Base-by-base conservation (phyloP, 805 yeast genomes). In the Teunomyces funiuensis region DNA sequence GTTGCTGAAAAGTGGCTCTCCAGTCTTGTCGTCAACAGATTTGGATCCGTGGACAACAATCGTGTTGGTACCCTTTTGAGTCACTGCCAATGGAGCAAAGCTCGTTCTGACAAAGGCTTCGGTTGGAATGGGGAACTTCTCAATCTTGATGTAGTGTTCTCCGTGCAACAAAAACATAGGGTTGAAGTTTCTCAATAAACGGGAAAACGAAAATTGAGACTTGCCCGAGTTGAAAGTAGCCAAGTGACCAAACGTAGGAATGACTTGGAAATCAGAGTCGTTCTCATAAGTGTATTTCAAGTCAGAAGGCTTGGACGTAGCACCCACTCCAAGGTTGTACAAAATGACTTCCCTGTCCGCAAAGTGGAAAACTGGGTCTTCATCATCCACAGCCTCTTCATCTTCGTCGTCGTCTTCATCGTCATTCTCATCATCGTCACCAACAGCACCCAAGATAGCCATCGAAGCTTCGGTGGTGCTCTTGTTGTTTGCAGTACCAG, bases 101-200 rank as follows among this genome's bases (percentile, higher is more conserved):
- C 74, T 73, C 6, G 95, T 85, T 41, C 65, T 73, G 33, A 89
- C 63, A 2, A 66, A 60, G 3, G 83, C 95, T 47, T 76, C 73
- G 1, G 85, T 78, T 47, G 96, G 95, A 43, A 91, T 73, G 43
- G 95, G 93, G 72, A 77, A 82, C 61, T 82, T 78, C 49, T 74
- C 74, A 48, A 91, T 63, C 65, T 81, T 88, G 53, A 90, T 72
- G 65, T 85, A 91, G 63, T 91, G 97, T 69, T 91, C 99, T 45
- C 98, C 99, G 62, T 91, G 98, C 52, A 91, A 76, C 57, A 91
- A 74, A 65, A 84, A 75, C 80, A 88, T 83, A 46, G 93, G 96
- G 66, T 88, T 87, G 74, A 88, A 91, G 67, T 87, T 82, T 44
- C 82, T 85, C 52, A 91, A 81, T 33, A 83, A 62, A 44, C 74